Base-by-base conservation (phyloP, 1,284 basidiomycete genomes). In the Ustanciosporium gigantosporum region DNA sequence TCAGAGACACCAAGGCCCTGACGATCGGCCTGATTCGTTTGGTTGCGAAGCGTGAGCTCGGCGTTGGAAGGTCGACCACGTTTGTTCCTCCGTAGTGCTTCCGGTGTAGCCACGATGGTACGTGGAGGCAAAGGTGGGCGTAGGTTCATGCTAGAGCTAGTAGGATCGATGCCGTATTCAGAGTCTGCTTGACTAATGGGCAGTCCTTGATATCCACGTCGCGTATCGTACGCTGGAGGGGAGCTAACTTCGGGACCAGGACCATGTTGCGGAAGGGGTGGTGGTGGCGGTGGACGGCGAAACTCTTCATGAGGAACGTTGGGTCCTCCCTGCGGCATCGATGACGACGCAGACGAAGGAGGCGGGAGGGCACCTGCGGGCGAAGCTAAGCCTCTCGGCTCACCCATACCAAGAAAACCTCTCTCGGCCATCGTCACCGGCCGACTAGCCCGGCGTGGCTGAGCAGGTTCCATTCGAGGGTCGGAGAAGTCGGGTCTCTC, bases 11-110 rank as follows among this genome's bases (percentile, higher is more conserved):
- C n/a, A n/a, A n/a, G n/a, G n/a, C n/a, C n/a, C n/a, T n/a, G n/a
- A n/a, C n/a, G n/a, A n/a, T n/a, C n/a, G n/a, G n/a, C n/a, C n/a
- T n/a, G n/a, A n/a, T n/a, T n/a, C n/a, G n/a, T n/a, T n/a, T n/a
- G n/a, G 27, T 9, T 29, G 11, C 27, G 27, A 29, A 29, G 9
- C 9, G 27, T 11, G n/a, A 61, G 46, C 35, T 55, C 58, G n/a
- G 46, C 51, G 20, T 61, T 55, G 44, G 50, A 50, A 4, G 58
- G 58, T 35, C 58, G 51, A 23, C 58, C 58, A 19, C 58, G 44
- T 20, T 61, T 61, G 47, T 61, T 61, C 31, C 48, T 45, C 16
- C 11, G 32, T 19, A 35, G 8, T 29, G 27, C 27, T 15, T 35
- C 32, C 8, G 32, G 17, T 8, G 32, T 35, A 8, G 32, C 32